Evolutionary conservation across 2,329 filamentous ascomycete species (phyloP), one percentile per base, ranked within the genome.

Genomic region (Immersiporthe knoxdaviesiana): DNA sequence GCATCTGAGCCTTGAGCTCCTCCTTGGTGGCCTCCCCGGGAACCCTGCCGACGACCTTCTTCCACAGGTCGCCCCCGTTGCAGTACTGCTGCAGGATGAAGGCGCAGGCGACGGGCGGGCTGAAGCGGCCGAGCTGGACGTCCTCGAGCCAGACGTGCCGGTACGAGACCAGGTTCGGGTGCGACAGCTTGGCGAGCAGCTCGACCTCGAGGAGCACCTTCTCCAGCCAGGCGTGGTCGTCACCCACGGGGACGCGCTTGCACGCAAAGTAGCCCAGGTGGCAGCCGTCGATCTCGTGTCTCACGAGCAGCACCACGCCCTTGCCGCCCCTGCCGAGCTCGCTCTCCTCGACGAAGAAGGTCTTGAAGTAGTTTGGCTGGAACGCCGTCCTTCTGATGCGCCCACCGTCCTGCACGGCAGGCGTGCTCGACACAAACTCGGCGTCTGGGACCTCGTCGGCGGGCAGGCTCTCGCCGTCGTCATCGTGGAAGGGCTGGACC

Each of bases 81-180:
- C 97, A 99, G 76, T 97, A 99, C 77, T 99, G 94, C 77, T 99
- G 96, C 10, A 99, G 85, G 68, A 99, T 99, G 78, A 97, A 99
- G 5, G 95, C 94, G 75, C 95, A 98, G 14, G 94, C 94, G 0
- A 99, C 94, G 67, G 89, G 93, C 0, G 97, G 96, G 0, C 94
- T 92, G 78, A 99, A 99, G 1, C 88, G 90, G 72, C 88, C 95
- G 65, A 97, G 88, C 73, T 91, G 88, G 66, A 91, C 90, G 78
- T 97, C 92, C 78, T 99, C 95, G 21, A 99, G 85, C 96, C 96
- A 99, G 41, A 97, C 96, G 80, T 98, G 96, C 8, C 95, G 91
- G 78, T 99, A 99, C 0, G 94, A 97, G 0, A 99, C 96, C 11
- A 99, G 84, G 72, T 99, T 99, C 68, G 94, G 92, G 77, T 99